phyloP scores from a whole-genome alignment of 2,329 filamentous ascomycete genomes.

The Cordyceps sp. region DNA sequence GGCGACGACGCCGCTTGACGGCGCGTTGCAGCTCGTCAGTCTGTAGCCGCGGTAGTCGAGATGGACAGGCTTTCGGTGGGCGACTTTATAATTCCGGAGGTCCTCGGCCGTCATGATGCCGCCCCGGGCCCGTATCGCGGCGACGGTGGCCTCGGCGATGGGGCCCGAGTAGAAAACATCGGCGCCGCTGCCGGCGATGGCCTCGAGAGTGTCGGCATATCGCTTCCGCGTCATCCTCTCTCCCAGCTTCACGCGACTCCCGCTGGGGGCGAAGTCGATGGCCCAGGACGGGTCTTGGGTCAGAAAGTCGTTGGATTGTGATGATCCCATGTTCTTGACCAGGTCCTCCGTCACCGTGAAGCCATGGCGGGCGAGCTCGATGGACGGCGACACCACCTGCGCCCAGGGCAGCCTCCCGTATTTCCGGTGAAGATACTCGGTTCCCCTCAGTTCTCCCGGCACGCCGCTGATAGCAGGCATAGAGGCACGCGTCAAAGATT shows the following conservation, averaged over 20 bases:
- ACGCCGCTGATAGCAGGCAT: constrained; percentile 29
- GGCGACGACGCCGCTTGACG: constrained; percentile 56
- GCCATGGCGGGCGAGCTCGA: constrained; percentile 54
- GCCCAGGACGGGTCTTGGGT: constrained; percentile 60
- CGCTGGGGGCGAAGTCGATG: constrained; percentile 68
- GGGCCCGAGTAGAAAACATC: constrained; percentile 55
- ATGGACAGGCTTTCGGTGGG: constrained; percentile 39
- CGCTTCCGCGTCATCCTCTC: constrained; percentile 60
- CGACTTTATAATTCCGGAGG: constrained; percentile 54
- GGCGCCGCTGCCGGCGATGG: constrained; percentile 46
- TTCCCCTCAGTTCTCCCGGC: constrained; percentile 54
- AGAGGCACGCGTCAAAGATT: too few species aligned
- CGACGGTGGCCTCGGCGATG: constrained; percentile 54
- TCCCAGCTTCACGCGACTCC: constrained; percentile 45
- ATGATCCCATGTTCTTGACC: constrained; percentile 47
- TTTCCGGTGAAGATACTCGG: constrained; percentile 55
- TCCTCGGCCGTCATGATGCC: constrained; percentile 68
- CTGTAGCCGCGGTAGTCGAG: constrained; percentile 56
- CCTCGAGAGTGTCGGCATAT: constrained; percentile 58
- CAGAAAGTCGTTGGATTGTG: constrained; percentile 40
- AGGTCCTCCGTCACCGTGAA: constrained; percentile 59
- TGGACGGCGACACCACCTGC: constrained; percentile 50
- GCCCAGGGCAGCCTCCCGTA: constrained; percentile 51
- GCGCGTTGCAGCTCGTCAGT: constrained; percentile 50
- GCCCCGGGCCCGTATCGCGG: constrained; percentile 41